Base-by-base conservation (phyloP, 305 asterid genomes). In the Solanum aculeatissimum region DNA sequence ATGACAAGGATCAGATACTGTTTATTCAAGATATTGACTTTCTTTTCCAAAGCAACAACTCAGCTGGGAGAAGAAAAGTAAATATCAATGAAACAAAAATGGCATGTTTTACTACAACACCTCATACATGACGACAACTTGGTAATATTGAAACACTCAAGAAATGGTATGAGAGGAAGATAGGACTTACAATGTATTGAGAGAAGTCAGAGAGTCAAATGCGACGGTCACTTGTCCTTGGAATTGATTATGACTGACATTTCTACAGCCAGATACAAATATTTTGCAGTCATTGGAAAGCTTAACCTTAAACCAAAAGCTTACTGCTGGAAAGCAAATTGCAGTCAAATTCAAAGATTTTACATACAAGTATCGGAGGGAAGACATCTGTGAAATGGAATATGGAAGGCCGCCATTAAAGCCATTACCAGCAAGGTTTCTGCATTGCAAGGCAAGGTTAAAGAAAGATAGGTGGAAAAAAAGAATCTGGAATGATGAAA, bases 281-380 rank as follows among this genome's bases (percentile, higher is more conserved):
- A 32, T 82, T n/a, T n/a, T 68, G 38, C 29, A 25, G 69, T 54
- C 69, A 58, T 11, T 51, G 47, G 85, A n/a, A 75, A 35, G 83
- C 58, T 15, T 12, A 49, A 49, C 21, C 43, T 29, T 53, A 55
- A 51, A 32, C 9, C 43, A 29, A 51, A 77, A 53, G 69, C 77
- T 23, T 19, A 42, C 40, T 83, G 40, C 55, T 63, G 63, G 65
- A 51, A 51, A 51, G 80, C 3, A 51, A 29, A 27, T 18, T 53
- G 66, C 65, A 77, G 27, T 27, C 65, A 51, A 77, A 77, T 77
- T 29, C 40, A 27, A 80, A 68, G 49, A 83, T 16, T 85, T 57
- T 62, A 90, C 98, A 90, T 77, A 97, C 98, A 97, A 91, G 91
- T 91, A 87, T 87, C 81, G 89, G 16, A 97, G 96, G 82, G 94